Percentiles rank a stretch among this genome's conserved stretches.
phyloP scores from a whole-genome alignment of 1,284 basidiomycete genomes.

The Moesziomyces globuligerus region DNA sequence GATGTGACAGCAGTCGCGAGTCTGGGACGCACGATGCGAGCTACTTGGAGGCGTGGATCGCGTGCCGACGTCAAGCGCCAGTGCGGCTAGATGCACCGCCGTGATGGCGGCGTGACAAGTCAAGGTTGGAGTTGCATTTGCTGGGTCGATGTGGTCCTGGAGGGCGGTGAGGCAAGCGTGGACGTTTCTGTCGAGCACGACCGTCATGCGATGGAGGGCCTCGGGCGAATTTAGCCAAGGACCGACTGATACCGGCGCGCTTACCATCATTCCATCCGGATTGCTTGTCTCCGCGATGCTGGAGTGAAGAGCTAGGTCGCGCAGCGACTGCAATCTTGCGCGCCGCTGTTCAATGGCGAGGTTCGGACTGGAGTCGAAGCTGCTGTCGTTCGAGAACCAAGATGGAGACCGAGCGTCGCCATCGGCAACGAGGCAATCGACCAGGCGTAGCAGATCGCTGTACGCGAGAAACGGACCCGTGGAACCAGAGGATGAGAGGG shows the following conservation, averaged over 20 bases:
- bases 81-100: conserved; percentile 14
- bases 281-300: background rate
- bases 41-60: background rate
- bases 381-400: background rate
- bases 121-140: background rate
- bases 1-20: conserved; percentile 16
- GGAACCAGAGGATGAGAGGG: conserved; percentile 1
- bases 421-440: conserved; percentile 17
- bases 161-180: conserved; percentile 12
- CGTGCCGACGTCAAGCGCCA: conserved; percentile 14
- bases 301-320: conserved; percentile 8
- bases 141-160: background rate
- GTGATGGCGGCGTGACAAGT: conserved; percentile 4
- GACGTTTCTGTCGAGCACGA: conserved; percentile 27
- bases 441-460: conserved; percentile 16
- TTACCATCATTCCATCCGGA: background rate
- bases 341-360: background rate
- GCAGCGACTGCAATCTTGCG: conserved; percentile 10
- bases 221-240: conserved; percentile 12
- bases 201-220: conserved; percentile 11
- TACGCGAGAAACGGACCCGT: conserved; percentile 4
- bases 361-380: background rate
- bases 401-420: background rate
- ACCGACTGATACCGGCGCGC: background rate
- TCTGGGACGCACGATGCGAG: background rate